Evolutionary conservation across 1,139 yeast genomes (phyloP).

Genomic region (Scheffersomyces cryptocercus): DNA sequence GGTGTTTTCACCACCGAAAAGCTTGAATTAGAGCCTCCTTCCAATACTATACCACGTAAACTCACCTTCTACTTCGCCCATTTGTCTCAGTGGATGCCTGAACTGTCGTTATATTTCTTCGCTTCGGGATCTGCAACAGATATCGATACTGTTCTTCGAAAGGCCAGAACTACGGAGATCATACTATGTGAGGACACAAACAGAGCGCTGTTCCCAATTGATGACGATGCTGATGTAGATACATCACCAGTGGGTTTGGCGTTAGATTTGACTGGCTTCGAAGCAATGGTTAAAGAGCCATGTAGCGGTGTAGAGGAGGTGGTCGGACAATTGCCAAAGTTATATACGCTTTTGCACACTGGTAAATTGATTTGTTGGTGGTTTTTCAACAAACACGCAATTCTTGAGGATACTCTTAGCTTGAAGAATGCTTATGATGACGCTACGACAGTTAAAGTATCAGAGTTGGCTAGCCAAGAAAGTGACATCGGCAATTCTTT

Average conservation of each 20-base stretch:
- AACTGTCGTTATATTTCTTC: not conserved
- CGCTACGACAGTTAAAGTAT: not conserved
- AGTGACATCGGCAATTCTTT: too few relatives aligned
- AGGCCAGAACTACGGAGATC: slow-evolving; percentile 8
- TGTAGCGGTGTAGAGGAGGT: slow-evolving; percentile 58
- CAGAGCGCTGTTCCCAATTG: slow-evolving; percentile 71
- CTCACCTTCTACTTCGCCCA: not conserved
- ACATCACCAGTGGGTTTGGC: slow-evolving; percentile 70
- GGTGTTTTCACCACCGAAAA: slow-evolving; percentile 11
- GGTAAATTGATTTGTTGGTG: slow-evolving; percentile 69
- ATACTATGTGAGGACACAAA: slow-evolving; percentile 64
- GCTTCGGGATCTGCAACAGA: not conserved
- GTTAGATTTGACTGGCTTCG: slow-evolving; percentile 53
- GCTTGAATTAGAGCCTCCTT: slow-evolving; percentile 12
- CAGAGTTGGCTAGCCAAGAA: too few relatives aligned
- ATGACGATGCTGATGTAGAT: slow-evolving; percentile 63
- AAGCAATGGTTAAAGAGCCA: slow-evolving; percentile 47
- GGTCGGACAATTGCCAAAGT: slow-evolving; percentile 56
- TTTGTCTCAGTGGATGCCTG: not conserved
- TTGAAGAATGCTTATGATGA: slow-evolving; percentile 18
- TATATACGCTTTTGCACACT: slow-evolving; percentile 61
- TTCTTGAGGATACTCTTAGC: slow-evolving; percentile 30
- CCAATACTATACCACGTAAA: not conserved
- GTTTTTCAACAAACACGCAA: slow-evolving; percentile 52
- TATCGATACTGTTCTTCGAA: not conserved